These are phyloP conservation scores for Microascus cirrosus DNA, from an alignment of 2,329 filamentous ascomycete genomes.

Conservation along the genomic window DNA sequence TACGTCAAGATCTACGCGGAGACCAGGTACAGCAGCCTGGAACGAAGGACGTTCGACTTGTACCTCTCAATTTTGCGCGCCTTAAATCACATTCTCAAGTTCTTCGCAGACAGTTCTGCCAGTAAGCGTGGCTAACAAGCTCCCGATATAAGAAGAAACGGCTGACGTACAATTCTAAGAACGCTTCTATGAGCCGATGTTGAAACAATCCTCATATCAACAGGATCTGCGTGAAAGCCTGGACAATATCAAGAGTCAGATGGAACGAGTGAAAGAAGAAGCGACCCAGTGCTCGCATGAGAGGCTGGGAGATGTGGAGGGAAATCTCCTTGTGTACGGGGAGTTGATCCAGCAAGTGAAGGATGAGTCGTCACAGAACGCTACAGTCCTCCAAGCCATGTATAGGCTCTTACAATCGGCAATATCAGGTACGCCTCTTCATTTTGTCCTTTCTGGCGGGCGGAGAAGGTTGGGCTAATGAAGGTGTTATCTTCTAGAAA, in stretches of 20 bases:
- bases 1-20: slow-evolving; percentile 7
- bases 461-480: too few relatives aligned
- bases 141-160: too few relatives aligned
- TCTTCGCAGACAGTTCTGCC: neutral
- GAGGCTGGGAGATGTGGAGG: neutral
- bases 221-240: slow-evolving; percentile 3
- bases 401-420: too few relatives aligned
- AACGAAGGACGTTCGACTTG: slow-evolving; percentile 6
- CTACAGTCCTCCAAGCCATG: too few relatives aligned
- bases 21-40: slow-evolving; percentile 6
- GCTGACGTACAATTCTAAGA: too few relatives aligned
- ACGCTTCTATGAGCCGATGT: neutral
- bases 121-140: neutral
- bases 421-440: too few relatives aligned
- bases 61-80: slow-evolving; percentile 1
- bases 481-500: too few relatives aligned
- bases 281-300: neutral
- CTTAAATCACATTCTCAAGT: neutral
- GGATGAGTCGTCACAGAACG: too few relatives aligned
- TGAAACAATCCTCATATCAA: slow-evolving; percentile 4
- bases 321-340: neutral
- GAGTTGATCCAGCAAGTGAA: neutral
- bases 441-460: too few relatives aligned
- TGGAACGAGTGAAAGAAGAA: slow-evolving; percentile 1
- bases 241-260: slow-evolving; percentile 2